These are phyloP conservation scores for Hypericum androsaemum DNA, from an alignment of 345 rosid species.

Conservation along the genomic window DNA sequence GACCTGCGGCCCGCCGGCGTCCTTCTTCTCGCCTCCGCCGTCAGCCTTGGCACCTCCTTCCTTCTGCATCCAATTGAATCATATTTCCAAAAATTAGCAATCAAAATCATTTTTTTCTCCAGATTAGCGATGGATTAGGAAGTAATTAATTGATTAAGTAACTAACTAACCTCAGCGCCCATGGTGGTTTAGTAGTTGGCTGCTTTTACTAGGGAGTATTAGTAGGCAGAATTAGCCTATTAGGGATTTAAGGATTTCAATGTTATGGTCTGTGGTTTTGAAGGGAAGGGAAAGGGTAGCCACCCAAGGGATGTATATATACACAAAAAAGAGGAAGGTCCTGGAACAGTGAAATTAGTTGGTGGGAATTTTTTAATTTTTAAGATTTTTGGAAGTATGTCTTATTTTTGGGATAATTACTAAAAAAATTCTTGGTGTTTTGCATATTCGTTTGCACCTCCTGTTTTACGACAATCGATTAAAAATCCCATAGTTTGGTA, in stretches of 20 bases:
- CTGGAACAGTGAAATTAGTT: neutral
- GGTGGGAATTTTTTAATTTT: too few species aligned
- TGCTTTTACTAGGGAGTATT: neutral
- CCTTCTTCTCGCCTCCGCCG: conserved; percentile 19
- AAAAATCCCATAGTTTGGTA: too few species aligned
- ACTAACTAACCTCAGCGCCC: conserved; percentile 40
- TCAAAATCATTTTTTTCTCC: neutral
- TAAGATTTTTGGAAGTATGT: too few species aligned
- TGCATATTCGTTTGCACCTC: too few species aligned
- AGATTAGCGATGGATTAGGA: too few species aligned
- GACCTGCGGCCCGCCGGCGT: conserved; percentile 23
- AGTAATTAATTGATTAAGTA: neutral
- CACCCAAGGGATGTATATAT: conserved; percentile 24
- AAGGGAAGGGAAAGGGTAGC: conserved; percentile 13
- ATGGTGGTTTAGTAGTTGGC: neutral
- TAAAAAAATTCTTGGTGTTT: too few species aligned
- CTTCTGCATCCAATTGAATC: conserved; percentile 17
- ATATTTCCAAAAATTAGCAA: neutral
- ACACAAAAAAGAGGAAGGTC: neutral
- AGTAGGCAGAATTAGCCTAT: neutral
- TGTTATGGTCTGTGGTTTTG: conserved; percentile 9
- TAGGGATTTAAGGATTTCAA: neutral
- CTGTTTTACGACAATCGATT: too few species aligned
- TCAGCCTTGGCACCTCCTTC: conserved; percentile 33
- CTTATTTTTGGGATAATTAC: too few species aligned